A percentile compares a stretch with the other conserved stretches of the same genome.
These are phyloP conservation scores for Trametes cingulata DNA, from an alignment of 768 basidiomycete species.

Conservation along the genomic window DNA sequence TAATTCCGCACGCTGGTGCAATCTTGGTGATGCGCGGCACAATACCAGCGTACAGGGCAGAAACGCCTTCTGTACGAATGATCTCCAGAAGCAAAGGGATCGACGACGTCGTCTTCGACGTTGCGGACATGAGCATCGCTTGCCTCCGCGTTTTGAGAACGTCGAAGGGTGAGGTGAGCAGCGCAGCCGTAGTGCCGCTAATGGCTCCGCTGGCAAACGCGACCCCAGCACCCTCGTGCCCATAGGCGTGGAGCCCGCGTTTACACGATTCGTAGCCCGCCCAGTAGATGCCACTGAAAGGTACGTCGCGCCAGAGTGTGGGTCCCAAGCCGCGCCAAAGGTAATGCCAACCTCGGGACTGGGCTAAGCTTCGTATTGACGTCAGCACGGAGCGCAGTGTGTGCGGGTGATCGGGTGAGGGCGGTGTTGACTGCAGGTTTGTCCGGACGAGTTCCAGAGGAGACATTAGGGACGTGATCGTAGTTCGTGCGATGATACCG, in stretches of 20 bases:
- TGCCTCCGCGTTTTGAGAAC: slow-evolving; percentile 95
- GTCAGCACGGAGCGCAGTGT: slow-evolving; percentile 74
- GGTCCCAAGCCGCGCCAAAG: slow-evolving; percentile 92
- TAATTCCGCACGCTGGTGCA: slow-evolving; percentile 96
- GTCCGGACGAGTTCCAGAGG: slow-evolving; percentile 94
- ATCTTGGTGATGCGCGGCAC: slow-evolving; percentile 91
- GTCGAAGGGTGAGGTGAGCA: slow-evolving; percentile 94
- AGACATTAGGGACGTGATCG: slow-evolving; percentile 76
- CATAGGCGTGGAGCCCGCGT: slow-evolving; percentile 51
- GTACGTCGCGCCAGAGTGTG: slow-evolving; percentile 96
- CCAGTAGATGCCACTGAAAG: slow-evolving; percentile 98
- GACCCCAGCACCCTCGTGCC: slow-evolving; percentile 59
- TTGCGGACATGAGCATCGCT: slow-evolving; percentile 67
- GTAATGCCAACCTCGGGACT: slow-evolving; percentile 60
- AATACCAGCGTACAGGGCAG: slow-evolving; percentile 82
- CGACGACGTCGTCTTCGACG: slow-evolving; percentile 46
- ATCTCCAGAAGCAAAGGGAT: slow-evolving; percentile 70
- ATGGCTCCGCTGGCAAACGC: slow-evolving; percentile 90
- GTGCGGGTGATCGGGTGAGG: slow-evolving; percentile 66
- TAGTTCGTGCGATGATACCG: slow-evolving; percentile 79
- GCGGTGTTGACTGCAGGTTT: slow-evolving; percentile 86
- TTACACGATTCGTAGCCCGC: slow-evolving; percentile 90
- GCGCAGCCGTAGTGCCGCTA: slow-evolving; percentile 83
- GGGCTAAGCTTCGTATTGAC: slow-evolving; percentile 61
- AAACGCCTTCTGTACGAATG: slow-evolving; percentile 72